phyloP scores from a whole-genome alignment of 371 early-diverging fungal species.

The Mycotypha africana region DNA sequence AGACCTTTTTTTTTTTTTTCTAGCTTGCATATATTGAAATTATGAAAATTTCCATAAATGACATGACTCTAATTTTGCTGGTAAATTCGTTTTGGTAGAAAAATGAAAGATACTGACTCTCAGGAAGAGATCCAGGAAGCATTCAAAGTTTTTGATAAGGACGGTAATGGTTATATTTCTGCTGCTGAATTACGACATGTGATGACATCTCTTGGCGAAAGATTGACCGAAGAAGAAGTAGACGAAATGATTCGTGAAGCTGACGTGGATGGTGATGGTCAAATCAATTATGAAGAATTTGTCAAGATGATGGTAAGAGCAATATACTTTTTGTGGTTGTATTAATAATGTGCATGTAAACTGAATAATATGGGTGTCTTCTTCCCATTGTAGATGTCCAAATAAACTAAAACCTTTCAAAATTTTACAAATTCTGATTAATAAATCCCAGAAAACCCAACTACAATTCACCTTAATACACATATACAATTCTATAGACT shows the following conservation, averaged over 20 bases:
- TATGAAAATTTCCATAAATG: too few species aligned
- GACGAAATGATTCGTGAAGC: constrained; percentile 85
- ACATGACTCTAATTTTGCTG: neutral
- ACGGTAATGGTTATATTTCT: constrained; percentile 50
- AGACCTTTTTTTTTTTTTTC: too few species aligned
- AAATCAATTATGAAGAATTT: constrained; percentile 91
- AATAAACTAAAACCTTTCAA: too few species aligned
- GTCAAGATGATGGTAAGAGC: constrained; percentile 80
- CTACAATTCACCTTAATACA: too few species aligned
- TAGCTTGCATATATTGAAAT: neutral
- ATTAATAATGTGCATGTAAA: neutral
- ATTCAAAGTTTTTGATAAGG: constrained; percentile 55
- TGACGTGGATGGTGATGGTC: constrained; percentile 83
- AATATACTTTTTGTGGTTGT: neutral
- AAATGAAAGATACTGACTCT: constrained; percentile 45
- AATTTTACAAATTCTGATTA: too few species aligned
- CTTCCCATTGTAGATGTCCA: constrained; percentile 1
- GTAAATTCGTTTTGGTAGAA: constrained; percentile 21
- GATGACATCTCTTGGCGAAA: constrained; percentile 63
- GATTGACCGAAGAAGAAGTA: constrained; percentile 76
- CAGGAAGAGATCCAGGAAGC: constrained; percentile 52
- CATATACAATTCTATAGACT: too few species aligned
- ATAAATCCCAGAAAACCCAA: too few species aligned
- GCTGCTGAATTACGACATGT: constrained; percentile 49
- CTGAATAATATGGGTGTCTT: neutral